Conservation (phyloP, 495 filamentous ascomycete genomes). For the Penicillium bovifimosum region DNA sequence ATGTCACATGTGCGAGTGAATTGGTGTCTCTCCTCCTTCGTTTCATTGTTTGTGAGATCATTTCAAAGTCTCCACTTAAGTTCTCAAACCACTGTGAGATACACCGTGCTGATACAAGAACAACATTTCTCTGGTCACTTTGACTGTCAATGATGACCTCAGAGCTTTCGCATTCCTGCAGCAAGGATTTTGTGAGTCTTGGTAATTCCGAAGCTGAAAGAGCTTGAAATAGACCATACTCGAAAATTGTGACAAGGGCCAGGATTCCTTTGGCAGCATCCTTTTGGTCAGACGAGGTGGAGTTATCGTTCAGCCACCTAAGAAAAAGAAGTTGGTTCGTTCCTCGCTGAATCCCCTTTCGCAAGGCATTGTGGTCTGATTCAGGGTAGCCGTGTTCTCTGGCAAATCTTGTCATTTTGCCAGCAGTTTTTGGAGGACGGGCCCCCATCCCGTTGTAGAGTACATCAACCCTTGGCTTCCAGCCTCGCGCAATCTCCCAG, state of each 20-base stretch:
- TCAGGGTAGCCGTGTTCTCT: neutral
- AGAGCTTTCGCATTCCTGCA: too few relatives aligned
- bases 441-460: neutral
- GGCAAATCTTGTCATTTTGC: neutral
- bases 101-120: too few relatives aligned
- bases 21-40: neutral
- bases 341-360: neutral
- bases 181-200: too few relatives aligned
- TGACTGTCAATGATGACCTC: neutral
- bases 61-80: neutral
- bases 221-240: neutral
- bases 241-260: neutral
- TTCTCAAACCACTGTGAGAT: neutral
- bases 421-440: too few relatives aligned
- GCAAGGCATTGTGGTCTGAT: neutral
- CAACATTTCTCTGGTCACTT: too few relatives aligned
- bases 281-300: neutral
- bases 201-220: too few relatives aligned
- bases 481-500: neutral
- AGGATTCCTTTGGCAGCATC: neutral
- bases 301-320: neutral
- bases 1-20: neutral
- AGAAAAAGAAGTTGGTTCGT: neutral
- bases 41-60: neutral
- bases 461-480: neutral